Evolutionary conservation across 208 protist species (phyloP), one percentile per base, ranked within the genome.

Genomic region (Trypanosoma avium): DNA sequence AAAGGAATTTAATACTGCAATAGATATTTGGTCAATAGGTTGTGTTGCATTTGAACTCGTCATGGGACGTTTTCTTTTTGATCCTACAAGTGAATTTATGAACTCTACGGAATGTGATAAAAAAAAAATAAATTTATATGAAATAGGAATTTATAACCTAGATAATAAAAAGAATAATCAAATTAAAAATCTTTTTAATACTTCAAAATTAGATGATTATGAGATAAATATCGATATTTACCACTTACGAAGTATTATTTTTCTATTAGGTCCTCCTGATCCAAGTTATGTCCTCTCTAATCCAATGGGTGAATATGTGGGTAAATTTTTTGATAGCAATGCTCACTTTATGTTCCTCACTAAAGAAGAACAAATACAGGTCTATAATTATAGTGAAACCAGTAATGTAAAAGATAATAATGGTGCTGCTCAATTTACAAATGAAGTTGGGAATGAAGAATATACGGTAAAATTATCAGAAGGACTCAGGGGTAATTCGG

Each of bases 31-130:
- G 88, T 88, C 79, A 4, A 32, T 94, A 0, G 88, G 73, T 19
- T 94, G 88, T 68, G 76, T 90, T 42, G 81, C 87, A 8, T 94
- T 86, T 74, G 88, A 94, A 50, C 75, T 94, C 52, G 60, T 94
- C 46, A 79, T 72, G 19, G 88, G 84, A 1, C 67, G 59, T 47
- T 83, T 84, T 54, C 62, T 93, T 43, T 79, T 94, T 30, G 86
- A 94, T 36, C 71, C 76, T 50, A 4, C 50, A 26, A 24, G 29
- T 47, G 61, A 67, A 22, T 47, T 52, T 43, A 33, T 21, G n/a
- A 50, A 49, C 9, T 22, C 33, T 26, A 13, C 42, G 30, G 50
- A 45, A 29, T 30, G 26, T 6, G 19, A 56, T 24, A 32, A 58
- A n/a, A 30, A 49, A 53, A 15, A 8, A 10, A 36, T 19, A 32